phyloP scores from a whole-genome alignment of 805 yeast species.

The Kuraishia hungarica region DNA sequence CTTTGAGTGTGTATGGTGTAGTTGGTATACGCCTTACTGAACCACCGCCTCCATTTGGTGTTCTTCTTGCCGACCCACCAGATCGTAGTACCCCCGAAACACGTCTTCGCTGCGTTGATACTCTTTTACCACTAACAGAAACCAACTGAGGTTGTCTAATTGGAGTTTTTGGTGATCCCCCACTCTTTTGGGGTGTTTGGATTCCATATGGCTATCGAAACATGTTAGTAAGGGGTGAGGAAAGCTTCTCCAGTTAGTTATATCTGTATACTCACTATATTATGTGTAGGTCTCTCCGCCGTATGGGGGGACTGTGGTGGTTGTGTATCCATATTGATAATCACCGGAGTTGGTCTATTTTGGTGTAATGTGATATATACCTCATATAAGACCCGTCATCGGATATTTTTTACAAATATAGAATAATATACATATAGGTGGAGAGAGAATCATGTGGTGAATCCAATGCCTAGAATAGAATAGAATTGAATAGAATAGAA shows the following conservation, averaged over 20 bases:
- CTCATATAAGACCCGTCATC: not conserved
- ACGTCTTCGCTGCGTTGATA: not conserved
- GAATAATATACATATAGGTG: no score
- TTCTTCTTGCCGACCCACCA: not conserved
- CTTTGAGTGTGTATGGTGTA: conserved; percentile 22
- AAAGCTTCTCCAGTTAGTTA: no score
- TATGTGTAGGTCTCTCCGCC: not conserved
- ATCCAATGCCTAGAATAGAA: no score
- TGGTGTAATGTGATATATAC: not conserved
- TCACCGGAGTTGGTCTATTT: no score
- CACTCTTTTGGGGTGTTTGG: not conserved
- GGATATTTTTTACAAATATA: no score
- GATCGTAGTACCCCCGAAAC: not conserved
- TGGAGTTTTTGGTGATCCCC: not conserved
- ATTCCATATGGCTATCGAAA: no score
- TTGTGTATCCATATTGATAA: not conserved
- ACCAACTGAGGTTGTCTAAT: not conserved
- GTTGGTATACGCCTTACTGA: conserved; percentile 18
- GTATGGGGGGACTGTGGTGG: not conserved
- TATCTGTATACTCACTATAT: no score
- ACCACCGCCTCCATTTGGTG: conserved; percentile 5
- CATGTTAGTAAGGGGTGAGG: no score
- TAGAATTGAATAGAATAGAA: no score
- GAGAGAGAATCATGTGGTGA: no score
- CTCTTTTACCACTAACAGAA: not conserved